Evolutionary conservation across 192 early-diverging fungal genomes (phyloP).

Genomic region (Glomus cerebriforme): DNA sequence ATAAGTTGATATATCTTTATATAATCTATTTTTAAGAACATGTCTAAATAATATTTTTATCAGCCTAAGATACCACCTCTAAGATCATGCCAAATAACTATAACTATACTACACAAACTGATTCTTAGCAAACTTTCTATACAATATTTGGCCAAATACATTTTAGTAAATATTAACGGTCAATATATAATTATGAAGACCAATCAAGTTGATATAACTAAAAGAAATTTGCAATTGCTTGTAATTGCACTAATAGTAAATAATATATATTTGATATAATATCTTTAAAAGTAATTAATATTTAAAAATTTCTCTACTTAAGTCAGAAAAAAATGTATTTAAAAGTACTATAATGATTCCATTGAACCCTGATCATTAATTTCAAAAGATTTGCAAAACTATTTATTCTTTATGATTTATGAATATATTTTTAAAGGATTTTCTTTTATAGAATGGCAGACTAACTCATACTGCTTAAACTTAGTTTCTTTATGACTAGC

Average conservation of each 20-base stretch:
- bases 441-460: neutral
- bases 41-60: constrained; percentile 12
- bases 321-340: constrained; percentile 21
- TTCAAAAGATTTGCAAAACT: constrained; percentile 21
- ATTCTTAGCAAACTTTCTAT: constrained; percentile 13
- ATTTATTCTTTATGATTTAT: constrained; percentile 22
- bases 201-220: neutral
- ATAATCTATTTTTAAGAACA: neutral
- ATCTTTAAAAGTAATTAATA: constrained; percentile 1
- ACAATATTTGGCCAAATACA: constrained; percentile 18
- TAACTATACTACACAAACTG: neutral
- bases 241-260: constrained; percentile 21
- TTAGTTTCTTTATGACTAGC: constrained; percentile 21
- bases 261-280: neutral
- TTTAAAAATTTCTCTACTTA: constrained; percentile 14
- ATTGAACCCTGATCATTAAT: constrained; percentile 18
- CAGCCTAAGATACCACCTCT: constrained; percentile 16
- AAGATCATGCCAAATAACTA: neutral
- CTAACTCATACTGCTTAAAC: constrained; percentile 16
- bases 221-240: constrained; percentile 11
- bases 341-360: constrained; percentile 4
- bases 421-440: neutral
- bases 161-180: constrained; percentile 13
- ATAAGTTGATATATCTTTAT: constrained; percentile 9
- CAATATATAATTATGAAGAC: constrained; percentile 24